Percentiles rank a stretch among this genome's conserved stretches.
Conservation (phyloP, 768 basidiomycete genomes). For the Leccinellum luteum region DNA sequence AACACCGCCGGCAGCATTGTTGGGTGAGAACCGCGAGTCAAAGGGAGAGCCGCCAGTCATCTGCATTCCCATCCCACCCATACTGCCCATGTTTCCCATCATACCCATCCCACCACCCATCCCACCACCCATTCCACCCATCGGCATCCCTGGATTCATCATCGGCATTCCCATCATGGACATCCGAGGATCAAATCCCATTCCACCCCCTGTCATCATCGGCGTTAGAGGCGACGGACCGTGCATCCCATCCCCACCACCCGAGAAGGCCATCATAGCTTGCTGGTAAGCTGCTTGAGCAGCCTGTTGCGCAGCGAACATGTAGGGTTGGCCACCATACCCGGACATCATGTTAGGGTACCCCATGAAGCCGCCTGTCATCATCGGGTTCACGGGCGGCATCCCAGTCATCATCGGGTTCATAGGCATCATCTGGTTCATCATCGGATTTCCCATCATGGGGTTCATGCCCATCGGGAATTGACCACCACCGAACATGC, state of each 20-base stretch:
- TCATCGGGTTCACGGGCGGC: constrained; percentile 46
- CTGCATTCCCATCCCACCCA: constrained; percentile 45
- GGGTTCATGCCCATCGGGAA: constrained; percentile 52
- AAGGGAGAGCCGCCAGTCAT: constrained; percentile 64
- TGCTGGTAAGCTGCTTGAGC: constrained; percentile 84
- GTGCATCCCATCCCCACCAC: constrained; percentile 59
- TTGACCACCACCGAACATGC: constrained; percentile 60
- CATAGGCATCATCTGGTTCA: constrained; percentile 45
- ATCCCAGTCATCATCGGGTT: constrained; percentile 61
- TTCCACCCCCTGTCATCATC: constrained; percentile 55
- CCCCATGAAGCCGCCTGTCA: constrained; percentile 50
- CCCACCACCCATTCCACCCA: constrained; percentile 37
- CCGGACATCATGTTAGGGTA: constrained; percentile 41
- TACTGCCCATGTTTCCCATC: constrained; percentile 41
- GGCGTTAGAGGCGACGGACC: constrained; percentile 43
- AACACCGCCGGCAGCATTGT: constrained; percentile 20
- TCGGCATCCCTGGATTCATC: constrained; percentile 47
- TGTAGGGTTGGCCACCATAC: constrained; percentile 65
- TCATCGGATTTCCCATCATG: constrained; percentile 74
- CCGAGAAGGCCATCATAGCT: constrained; percentile 80
- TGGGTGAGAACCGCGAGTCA: constrained; percentile 54
- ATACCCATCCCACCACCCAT: not conserved
- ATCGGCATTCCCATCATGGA: constrained; percentile 79
- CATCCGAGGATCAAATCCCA: constrained; percentile 72
- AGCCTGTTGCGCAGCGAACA: constrained; percentile 84